Conservation (phyloP, 768 basidiomycete genomes). For the Tulasnella sp. region DNA sequence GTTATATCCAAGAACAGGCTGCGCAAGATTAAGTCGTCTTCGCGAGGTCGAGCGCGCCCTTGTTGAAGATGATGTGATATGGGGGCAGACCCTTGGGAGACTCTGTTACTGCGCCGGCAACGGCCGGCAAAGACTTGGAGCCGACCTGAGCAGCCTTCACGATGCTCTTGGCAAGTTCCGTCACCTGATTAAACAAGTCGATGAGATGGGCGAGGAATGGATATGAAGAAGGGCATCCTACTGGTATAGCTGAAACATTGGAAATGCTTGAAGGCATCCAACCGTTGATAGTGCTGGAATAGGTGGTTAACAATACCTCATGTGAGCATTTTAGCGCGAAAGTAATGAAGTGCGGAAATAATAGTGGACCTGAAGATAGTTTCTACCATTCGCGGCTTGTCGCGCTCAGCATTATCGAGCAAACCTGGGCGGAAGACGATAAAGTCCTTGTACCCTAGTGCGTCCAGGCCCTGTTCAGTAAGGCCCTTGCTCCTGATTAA, state of each 20-base stretch:
- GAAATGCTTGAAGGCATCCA: conserved; percentile 31
- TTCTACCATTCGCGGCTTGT: conserved; percentile 34
- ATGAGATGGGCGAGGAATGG: conserved; percentile 9
- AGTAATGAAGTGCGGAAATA: not conserved
- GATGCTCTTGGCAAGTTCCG: conserved; percentile 44
- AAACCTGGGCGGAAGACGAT: conserved; percentile 56
- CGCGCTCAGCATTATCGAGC: conserved; percentile 39
- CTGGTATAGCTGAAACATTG: conserved; percentile 36
- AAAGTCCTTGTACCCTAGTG: conserved; percentile 56
- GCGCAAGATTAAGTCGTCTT: not conserved
- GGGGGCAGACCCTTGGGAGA: conserved; percentile 29
- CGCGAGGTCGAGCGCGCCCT: conserved; percentile 31
- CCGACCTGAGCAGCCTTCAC: conserved; percentile 45
- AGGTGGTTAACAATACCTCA: too few relatives aligned
- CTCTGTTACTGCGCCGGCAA: conserved; percentile 32
- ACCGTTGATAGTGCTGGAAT: conserved; percentile 31
- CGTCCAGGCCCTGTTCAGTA: conserved; percentile 57
- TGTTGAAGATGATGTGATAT: conserved; percentile 49
- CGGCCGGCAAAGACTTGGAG: conserved; percentile 36
- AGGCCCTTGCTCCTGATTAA: conserved; percentile 53
- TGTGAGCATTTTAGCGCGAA: too few relatives aligned
- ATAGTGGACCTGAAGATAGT: conserved; percentile 33
- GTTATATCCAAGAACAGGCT: too few relatives aligned
- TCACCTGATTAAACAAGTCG: conserved; percentile 30
- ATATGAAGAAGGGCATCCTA: conserved; percentile 19